A percentile compares a stretch with the other conserved stretches of the same genome.
phyloP scores from a whole-genome alignment of 768 basidiomycete genomes.

The Inosperma sp. region DNA sequence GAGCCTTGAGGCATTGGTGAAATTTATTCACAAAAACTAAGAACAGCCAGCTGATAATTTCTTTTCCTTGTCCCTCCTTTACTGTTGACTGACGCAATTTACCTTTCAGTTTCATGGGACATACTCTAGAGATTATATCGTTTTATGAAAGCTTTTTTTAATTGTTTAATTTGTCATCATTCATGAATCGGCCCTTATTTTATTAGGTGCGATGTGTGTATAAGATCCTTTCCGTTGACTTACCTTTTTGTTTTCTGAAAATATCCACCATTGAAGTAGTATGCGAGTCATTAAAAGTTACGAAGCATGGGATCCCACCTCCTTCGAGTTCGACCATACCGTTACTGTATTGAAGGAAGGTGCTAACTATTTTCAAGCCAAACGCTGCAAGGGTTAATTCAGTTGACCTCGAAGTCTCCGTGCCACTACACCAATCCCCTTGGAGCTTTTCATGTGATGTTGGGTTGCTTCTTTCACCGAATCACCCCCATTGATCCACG shows the following conservation, averaged over 20 bases:
- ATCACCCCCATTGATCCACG: neutral
- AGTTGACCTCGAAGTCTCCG: neutral
- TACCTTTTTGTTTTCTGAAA: too few species aligned
- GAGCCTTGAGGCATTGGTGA: constrained; percentile 45
- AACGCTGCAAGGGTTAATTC: neutral
- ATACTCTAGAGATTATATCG: too few species aligned
- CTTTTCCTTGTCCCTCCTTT: neutral
- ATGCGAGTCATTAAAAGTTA: neutral
- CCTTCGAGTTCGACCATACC: neutral
- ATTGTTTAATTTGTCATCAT: too few species aligned
- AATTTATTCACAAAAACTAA: constrained; percentile 43
- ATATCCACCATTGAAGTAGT: neutral
- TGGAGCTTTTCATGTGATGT: neutral
- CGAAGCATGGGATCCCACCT: neutral
- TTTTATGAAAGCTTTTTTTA: too few species aligned
- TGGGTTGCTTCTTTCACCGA: neutral
- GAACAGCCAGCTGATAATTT: constrained; percentile 56
- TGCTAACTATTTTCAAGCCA: neutral
- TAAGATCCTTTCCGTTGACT: too few species aligned
- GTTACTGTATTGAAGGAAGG: neutral
- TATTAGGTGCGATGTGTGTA: too few species aligned
- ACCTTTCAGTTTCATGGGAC: neutral
- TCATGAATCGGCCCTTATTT: too few species aligned
- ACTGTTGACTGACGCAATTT: neutral
- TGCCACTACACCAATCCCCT: neutral